Evolutionary conservation across 2,329 filamentous ascomycete species (phyloP), one percentile per base, ranked within the genome.

Genomic region (Stagonosporopsis cucurbitacearum): DNA sequence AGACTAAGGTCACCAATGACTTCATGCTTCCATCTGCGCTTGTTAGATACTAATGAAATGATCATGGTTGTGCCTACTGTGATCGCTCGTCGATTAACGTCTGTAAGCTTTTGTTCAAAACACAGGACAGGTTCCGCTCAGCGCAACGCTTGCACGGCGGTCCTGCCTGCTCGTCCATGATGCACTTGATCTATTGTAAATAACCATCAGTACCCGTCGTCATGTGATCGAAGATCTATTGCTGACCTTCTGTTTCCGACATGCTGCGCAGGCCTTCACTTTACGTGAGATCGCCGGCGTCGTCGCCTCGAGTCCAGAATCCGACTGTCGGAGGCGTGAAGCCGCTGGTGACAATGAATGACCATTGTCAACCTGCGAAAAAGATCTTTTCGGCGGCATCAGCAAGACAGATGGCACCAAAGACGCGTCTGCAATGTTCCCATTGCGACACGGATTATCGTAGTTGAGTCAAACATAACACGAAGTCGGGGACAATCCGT

Each of bases 71-170:
- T 11, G 68, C 60, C 66, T 66, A 67, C 68, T 74, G 62, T 35
- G 69, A 70, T 26, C 73, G 55, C 54, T 83, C 80, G 54, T 82
- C 79, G 48, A 83, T 74, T 63, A 83, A 67, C 9, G 80, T 82
- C 64, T 74, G 71, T n/a, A 74, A 72, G 55, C 80, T 82, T 57
- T 82, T 83, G 63, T 84, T 83, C 45, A 83, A 72, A 26, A 82
- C 73, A 61, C 81, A 83, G 28, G 80, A 79, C 35, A 83, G 57
- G 3, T 77, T 78, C 65, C 81, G 77, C 56, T 81, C 79, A 41
- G 76, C 73, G 67, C 81, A 84, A 54, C 81, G 69, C 53, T 79
- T 79, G 63, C 81, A 84, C 15, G 77, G 75, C 25, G 80, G 76
- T 25, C 81, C 80, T 26, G 77, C 77, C 36, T 32, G 50, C 36